These are phyloP conservation scores for Clitoria ternatea DNA, from an alignment of 306 rosid species.

Conservation along the genomic window DNA sequence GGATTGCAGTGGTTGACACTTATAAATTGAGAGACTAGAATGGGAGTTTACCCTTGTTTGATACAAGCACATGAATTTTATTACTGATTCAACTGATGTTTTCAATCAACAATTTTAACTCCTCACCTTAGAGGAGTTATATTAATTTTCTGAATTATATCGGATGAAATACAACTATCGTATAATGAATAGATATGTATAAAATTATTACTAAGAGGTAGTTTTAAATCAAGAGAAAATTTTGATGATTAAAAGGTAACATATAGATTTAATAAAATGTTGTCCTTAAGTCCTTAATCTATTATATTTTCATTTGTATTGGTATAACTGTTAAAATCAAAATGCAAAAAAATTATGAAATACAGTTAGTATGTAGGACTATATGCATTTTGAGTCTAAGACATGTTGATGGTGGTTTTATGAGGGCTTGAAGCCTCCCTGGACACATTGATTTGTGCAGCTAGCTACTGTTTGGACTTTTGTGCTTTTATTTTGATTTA, in stretches of 20 bases:
- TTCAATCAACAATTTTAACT: neutral
- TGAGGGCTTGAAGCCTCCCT: too few relatives aligned
- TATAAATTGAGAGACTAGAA: too few relatives aligned
- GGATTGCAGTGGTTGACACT: too few relatives aligned
- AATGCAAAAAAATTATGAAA: too few relatives aligned
- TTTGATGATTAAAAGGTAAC: neutral
- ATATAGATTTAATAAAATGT: neutral
- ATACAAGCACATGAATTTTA: neutral
- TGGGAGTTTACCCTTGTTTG: too few relatives aligned
- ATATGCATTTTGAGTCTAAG: too few relatives aligned
- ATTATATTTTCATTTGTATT: neutral
- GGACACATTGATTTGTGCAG: too few relatives aligned
- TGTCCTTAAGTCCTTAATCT: neutral
- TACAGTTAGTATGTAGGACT: too few relatives aligned
- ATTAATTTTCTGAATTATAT: neutral
- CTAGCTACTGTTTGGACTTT: too few relatives aligned
- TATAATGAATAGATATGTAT: neutral
- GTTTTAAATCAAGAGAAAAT: neutral
- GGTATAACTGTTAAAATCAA: neutral
- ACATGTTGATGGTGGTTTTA: too few relatives aligned
- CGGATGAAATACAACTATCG: neutral
- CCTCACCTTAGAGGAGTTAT: neutral
- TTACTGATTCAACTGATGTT: neutral
- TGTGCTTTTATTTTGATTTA: too few relatives aligned
- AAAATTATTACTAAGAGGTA: too few relatives aligned